Conservation (phyloP, 805 yeast genomes). For the Yueomyces sinensis region DNA sequence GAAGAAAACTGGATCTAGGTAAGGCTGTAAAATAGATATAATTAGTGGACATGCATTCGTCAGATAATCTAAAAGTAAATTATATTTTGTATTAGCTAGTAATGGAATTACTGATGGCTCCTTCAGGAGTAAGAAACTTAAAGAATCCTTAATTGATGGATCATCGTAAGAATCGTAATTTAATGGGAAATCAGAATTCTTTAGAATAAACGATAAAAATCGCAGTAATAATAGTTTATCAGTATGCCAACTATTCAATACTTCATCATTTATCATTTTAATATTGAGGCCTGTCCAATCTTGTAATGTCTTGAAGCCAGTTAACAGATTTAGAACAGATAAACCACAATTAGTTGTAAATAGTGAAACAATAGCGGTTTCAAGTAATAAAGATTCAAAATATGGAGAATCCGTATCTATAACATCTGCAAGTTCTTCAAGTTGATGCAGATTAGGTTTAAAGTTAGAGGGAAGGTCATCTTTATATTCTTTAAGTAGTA, state of each 20-base stretch:
- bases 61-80: background rate
- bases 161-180: background rate
- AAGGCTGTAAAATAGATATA: background rate
- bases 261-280: conserved; percentile 1
- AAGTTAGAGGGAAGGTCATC: background rate
- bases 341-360: conserved; percentile 16
- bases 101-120: background rate
- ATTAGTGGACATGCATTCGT: background rate
- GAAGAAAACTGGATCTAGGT: background rate
- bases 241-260: conserved; percentile 1
- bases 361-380: conserved; percentile 8
- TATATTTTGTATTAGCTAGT: background rate
- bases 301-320: background rate
- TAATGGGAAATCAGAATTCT: background rate
- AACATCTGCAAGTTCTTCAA: background rate
- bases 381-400: conserved; percentile 1
- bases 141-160: conserved; percentile 1
- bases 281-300: background rate
- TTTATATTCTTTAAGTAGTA: background rate
- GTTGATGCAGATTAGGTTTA: background rate
- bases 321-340: conserved; percentile 6
- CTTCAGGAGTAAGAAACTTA: conserved; percentile 1
- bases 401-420: background rate
- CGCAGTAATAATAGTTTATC: background rate
- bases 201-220: background rate